Evolutionary conservation across 768 basidiomycete genomes (phyloP).

Genomic region (Pleurotus djamor): DNA sequence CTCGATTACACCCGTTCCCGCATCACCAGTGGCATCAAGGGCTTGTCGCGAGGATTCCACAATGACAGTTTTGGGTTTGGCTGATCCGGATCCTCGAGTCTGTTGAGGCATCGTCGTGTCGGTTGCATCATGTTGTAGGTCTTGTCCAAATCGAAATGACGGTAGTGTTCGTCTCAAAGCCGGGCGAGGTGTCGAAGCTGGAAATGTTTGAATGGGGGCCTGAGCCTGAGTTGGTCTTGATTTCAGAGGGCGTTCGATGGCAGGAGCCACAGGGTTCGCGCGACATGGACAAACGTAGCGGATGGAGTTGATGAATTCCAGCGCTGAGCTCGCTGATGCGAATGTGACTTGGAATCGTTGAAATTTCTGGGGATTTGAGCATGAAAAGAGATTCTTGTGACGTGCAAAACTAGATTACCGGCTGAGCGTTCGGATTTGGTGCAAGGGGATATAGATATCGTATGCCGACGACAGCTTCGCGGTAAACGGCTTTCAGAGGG

Average conservation of each 20-base stretch:
- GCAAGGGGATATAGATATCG: constrained; percentile 62
- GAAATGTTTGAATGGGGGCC: neutral
- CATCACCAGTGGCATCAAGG: too few species aligned
- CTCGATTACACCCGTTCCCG: too few species aligned
- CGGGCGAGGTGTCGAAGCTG: neutral
- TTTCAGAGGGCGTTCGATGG: neutral
- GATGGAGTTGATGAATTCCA: constrained; percentile 61
- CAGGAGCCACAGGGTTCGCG: constrained; percentile 36
- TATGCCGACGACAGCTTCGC: constrained; percentile 70
- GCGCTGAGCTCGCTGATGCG: constrained; percentile 39
- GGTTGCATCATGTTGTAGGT: too few species aligned
- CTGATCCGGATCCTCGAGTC: too few species aligned
- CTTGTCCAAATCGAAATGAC: too few species aligned
- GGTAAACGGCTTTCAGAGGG: constrained; percentile 81
- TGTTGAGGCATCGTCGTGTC: too few species aligned
- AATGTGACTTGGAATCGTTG: constrained; percentile 81
- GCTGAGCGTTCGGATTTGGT: neutral
- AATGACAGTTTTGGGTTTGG: too few species aligned
- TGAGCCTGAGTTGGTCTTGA: neutral
- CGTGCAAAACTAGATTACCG: neutral
- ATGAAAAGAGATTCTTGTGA: neutral
- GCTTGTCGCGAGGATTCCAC: too few species aligned
- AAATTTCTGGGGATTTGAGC: constrained; percentile 44
- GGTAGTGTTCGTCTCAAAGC: neutral
- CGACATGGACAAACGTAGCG: constrained; percentile 75